Conservation (phyloP, 176 grass and related monocot genomes). For the Cenchrus purpureus region DNA sequence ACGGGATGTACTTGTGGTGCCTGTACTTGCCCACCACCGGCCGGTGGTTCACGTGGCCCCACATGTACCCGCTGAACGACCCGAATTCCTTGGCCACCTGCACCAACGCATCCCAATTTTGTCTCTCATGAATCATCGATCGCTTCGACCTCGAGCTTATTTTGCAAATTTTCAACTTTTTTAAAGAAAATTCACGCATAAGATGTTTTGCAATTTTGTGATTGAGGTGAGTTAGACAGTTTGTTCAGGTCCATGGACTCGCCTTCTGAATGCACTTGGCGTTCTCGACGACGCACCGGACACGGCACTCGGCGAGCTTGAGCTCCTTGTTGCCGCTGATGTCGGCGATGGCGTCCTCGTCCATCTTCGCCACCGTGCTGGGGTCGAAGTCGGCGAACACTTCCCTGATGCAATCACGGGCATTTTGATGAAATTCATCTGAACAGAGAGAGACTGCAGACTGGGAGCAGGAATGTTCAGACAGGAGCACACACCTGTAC, state of each 20-base stretch:
- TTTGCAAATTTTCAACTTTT: not conserved
- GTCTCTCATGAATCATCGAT: not conserved
- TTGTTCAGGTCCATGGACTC: conserved; percentile 19
- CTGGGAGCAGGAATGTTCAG: not conserved
- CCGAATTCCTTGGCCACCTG: conserved; percentile 85
- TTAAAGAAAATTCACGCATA: not conserved
- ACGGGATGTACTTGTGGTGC: conserved; percentile 69
- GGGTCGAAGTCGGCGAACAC: conserved; percentile 74
- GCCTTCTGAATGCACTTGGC: conserved; percentile 88
- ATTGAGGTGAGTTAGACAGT: not conserved
- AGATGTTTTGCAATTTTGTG: not conserved
- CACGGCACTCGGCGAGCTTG: conserved; percentile 71
- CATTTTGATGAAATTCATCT: not conserved
- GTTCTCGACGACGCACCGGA: conserved; percentile 87
- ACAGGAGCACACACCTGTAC: conserved; percentile 45
- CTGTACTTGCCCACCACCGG: conserved; percentile 76
- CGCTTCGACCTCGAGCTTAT: not conserved
- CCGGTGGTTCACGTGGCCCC: conserved; percentile 91
- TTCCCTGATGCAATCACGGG: conserved; percentile 43
- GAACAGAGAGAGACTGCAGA: not conserved
- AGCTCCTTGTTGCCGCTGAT: conserved; percentile 82
- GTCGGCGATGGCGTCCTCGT: conserved; percentile 62
- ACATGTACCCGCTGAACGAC: conserved; percentile 91
- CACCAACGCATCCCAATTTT: not conserved
- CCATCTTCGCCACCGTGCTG: conserved; percentile 63